Conservation (phyloP, 345 rosid species). For the Lepidium sativum region DNA sequence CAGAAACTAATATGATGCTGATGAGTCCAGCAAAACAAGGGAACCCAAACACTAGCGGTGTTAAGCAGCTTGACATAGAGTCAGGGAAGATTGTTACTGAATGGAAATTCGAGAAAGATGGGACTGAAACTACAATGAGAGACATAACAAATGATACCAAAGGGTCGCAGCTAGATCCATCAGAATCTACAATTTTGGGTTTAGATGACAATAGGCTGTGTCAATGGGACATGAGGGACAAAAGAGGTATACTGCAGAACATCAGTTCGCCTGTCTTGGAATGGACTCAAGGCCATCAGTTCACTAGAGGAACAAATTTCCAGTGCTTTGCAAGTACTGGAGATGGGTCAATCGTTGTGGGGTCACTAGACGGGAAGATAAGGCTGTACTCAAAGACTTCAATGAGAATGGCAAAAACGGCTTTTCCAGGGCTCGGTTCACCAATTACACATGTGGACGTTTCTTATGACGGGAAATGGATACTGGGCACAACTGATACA, state of each 20-base stretch:
- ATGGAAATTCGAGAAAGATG: conserved; percentile 92
- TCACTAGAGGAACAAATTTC: conserved; percentile 88
- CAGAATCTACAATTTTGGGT: conserved; percentile 86
- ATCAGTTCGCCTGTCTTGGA: conserved; percentile 66
- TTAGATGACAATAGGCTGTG: conserved; percentile 90
- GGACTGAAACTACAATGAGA: conserved; percentile 75
- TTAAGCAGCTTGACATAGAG: conserved; percentile 83
- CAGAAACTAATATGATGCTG: conserved; percentile 92
- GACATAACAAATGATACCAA: conserved; percentile 80
- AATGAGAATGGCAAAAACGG: conserved; percentile 91
- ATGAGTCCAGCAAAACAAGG: conserved; percentile 82
- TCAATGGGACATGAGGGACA: conserved; percentile 97
- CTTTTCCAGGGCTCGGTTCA: conserved; percentile 95
- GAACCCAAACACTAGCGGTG: conserved; percentile 54
- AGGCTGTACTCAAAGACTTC: conserved; percentile 78
- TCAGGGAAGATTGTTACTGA: conserved; percentile 79
- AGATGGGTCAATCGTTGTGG: conserved; percentile 87
- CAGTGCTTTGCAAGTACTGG: conserved; percentile 94
- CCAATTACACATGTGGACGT: conserved; percentile 86
- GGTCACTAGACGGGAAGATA: conserved; percentile 90
- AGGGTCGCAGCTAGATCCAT: conserved; percentile 89
- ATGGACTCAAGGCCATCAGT: conserved; percentile 94
- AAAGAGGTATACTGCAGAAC: conserved; percentile 71
- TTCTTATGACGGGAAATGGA: conserved; percentile 92
- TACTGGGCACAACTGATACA: conserved; percentile 83